phyloP scores from a whole-genome alignment of 2,329 filamentous ascomycete genomes.

The Aspergillus ruber region DNA sequence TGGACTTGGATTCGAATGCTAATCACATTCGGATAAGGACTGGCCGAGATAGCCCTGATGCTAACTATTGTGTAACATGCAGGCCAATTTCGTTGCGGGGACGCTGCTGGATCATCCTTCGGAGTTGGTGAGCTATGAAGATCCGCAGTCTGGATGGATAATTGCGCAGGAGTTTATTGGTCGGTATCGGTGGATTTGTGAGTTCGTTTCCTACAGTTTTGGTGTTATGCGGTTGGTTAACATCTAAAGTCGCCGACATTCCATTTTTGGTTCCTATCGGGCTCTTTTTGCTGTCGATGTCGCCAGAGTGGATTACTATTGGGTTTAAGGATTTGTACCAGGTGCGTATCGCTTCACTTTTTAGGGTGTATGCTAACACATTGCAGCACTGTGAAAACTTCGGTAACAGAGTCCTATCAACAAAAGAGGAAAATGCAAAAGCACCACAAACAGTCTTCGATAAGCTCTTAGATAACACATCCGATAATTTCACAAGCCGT shows the following conservation, averaged over 20 bases:
- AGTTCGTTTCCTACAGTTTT: background rate
- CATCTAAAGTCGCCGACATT: background rate
- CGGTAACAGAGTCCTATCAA: background rate
- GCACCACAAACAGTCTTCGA: background rate
- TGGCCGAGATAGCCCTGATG: too few relatives aligned
- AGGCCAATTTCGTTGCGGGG: background rate
- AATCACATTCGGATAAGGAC: too few relatives aligned
- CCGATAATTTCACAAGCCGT: background rate
- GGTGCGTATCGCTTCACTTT: background rate
- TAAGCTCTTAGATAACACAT: background rate
- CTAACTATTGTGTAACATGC: too few relatives aligned
- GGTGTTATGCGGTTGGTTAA: background rate
- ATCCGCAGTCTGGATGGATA: background rate
- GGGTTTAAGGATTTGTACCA: background rate
- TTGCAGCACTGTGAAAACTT: background rate
- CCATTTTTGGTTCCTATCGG: background rate
- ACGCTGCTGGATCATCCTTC: background rate
- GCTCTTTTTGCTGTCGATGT: background rate
- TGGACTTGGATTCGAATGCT: background rate
- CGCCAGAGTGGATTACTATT: background rate
- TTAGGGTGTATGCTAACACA: background rate
- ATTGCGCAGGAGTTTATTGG: background rate
- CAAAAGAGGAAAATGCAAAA: background rate
- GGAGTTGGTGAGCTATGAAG: background rate
- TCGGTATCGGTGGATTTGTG: background rate